Evolutionary conservation across 495 filamentous ascomycete species (phyloP).

Genomic region (Chaetomium fimeti): DNA sequence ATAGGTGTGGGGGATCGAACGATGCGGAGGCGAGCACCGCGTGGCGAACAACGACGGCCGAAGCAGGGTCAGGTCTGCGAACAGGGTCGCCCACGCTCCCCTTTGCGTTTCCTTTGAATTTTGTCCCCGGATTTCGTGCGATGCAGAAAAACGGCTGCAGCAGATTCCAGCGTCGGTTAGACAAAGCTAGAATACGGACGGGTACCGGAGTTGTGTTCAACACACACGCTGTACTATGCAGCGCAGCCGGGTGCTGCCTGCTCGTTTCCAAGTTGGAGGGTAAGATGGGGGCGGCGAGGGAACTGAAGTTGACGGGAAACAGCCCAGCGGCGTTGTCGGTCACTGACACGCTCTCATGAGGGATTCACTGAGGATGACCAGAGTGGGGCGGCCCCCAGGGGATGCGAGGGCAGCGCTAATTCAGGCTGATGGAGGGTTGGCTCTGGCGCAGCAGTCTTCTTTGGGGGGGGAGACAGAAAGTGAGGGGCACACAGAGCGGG

Average conservation of each 20-base stretch:
- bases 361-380: conserved; percentile 9
- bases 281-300: background rate
- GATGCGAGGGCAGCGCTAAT: conserved; percentile 26
- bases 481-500: conserved; percentile 21
- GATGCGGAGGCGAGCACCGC: background rate
- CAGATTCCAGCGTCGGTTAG: conserved; percentile 14
- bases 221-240: conserved; percentile 20
- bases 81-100: background rate
- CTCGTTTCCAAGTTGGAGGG: background rate
- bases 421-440: conserved; percentile 30
- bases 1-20: background rate
- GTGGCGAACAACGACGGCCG: background rate
- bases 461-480: background rate
- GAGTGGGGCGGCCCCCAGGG: conserved; percentile 15
- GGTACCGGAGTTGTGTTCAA: conserved; percentile 20
- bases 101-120: no score
- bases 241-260: conserved; percentile 17
- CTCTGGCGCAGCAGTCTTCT: background rate
- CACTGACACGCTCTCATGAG: background rate
- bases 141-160: conserved; percentile 13
- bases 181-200: conserved; percentile 26
- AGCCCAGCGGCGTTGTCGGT: conserved; percentile 6
- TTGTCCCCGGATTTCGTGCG: conserved; percentile 1
- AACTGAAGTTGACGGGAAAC: background rate
- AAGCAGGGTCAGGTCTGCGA: conserved; percentile 1